Evolutionary conservation across 2,329 filamentous ascomycete genomes (phyloP), one percentile per base, ranked within the genome.

Genomic region (Alternaria sp.): DNA sequence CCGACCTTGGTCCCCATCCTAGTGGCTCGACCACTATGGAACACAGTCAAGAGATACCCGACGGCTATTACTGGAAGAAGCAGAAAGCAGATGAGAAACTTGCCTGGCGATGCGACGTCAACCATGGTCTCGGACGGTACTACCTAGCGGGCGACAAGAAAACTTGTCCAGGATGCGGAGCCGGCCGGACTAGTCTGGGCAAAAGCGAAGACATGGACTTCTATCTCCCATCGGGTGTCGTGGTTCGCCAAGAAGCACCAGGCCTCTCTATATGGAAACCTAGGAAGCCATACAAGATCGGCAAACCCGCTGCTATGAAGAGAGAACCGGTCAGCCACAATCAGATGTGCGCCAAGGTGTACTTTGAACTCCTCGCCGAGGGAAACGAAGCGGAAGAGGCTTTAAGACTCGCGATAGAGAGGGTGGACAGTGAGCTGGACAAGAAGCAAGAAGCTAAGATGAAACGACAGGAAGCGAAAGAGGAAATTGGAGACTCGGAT

Each of bases 21-120:
- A 75, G 71, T 15, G 71, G 73, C 12, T 76, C 75, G 2, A 49
- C 26, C 5, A 72, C 66, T 10, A 73, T 76, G 73, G 72, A 77
- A 49, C 72, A 72, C 28, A 66, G 71, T 9, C 74, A 75, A 26
- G 60, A 65, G 2, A 58, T 77, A 1, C 74, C 75, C 2, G 33
- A 62, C 1, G 49, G 66, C 12, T 61, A 63, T 5, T 72, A 68
- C 53, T 75, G 69, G 53, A 23, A 66, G 5, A 60, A 63, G 44
- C 45, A 33, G 33, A 25, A 63, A 2, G 11, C 18, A 3, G 20
- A 65, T 6, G 73, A 74, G 3, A 55, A 70, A 5, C 44, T 49
- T 33, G 72, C 74, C 5, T 77, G 73, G 73, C 68, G 73, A 20
- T 77, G 75, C 57, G 74, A 77, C 33, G 51, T 69, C 14, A 70